Percentiles rank a stretch among this genome's conserved stretches.
phyloP scores from a whole-genome alignment of 768 basidiomycete species.

The Phanerochaete sordida region DNA sequence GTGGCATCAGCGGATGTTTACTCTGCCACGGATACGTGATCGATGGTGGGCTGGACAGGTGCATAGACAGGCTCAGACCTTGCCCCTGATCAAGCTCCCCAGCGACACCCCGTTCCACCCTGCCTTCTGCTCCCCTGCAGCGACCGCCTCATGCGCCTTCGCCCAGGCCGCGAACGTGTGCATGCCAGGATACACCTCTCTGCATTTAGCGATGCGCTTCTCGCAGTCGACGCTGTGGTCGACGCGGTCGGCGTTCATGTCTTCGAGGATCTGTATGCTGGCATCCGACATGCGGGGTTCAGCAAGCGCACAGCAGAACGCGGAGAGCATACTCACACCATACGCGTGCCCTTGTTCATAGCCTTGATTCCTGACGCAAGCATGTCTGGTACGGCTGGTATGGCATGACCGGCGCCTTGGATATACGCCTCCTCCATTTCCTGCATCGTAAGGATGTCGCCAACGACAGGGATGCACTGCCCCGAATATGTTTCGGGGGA shows the following conservation, averaged over 20 bases:
- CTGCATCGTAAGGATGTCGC: background rate
- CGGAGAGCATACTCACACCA: background rate
- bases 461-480: background rate
- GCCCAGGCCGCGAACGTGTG: constrained; percentile 11
- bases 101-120: constrained; percentile 11
- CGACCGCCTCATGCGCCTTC: background rate
- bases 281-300: background rate
- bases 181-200: constrained; percentile 11
- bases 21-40: no score
- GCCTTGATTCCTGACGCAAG: background rate
- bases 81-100: background rate
- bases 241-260: background rate
- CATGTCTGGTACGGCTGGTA: background rate
- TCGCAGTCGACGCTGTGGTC: background rate
- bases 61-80: background rate
- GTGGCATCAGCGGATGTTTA: no score
- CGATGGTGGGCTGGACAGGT: no score
- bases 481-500: background rate
- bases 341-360: background rate
- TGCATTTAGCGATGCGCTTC: background rate
- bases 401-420: background rate
- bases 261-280: constrained; percentile 6
- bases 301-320: background rate
- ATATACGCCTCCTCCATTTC: background rate
- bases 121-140: background rate